These are phyloP conservation scores for Calendula officinalis DNA, from an alignment of 129 eudicot genomes.

Conservation along the genomic window DNA sequence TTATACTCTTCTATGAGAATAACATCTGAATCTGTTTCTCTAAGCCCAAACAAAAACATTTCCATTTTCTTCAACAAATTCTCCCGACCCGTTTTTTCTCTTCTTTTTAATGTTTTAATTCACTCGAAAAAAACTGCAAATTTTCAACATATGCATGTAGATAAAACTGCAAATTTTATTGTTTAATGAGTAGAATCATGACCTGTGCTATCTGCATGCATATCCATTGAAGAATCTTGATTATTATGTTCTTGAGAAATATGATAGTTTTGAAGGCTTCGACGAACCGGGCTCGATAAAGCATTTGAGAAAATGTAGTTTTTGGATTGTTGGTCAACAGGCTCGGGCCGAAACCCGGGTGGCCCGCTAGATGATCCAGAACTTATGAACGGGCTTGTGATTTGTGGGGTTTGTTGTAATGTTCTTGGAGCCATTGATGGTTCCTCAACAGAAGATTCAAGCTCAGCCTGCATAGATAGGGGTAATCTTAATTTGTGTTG, in stretches of 20 bases:
- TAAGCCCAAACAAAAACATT: slow-evolving; percentile 9
- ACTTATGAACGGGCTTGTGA: slow-evolving; percentile 27
- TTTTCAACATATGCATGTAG: neutral
- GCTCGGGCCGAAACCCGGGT: slow-evolving; percentile 29
- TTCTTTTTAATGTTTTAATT: neutral
- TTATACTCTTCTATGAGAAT: neutral
- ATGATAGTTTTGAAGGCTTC: slow-evolving; percentile 51
- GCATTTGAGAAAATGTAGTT: slow-evolving; percentile 53
- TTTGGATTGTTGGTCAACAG: slow-evolving; percentile 35
- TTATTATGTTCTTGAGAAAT: slow-evolving; percentile 36
- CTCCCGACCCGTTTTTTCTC: neutral
- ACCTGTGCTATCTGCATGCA: slow-evolving; percentile 48
- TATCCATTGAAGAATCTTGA: slow-evolving; percentile 48
- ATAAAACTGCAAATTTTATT: slow-evolving; percentile 13
- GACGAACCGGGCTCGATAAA: slow-evolving; percentile 51
- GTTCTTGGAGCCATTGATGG: slow-evolving; percentile 32
- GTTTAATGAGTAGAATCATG: slow-evolving; percentile 39
- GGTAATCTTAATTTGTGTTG: no score
- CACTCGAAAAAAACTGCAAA: slow-evolving; percentile 1
- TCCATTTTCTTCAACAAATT: slow-evolving; percentile 14
- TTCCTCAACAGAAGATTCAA: slow-evolving; percentile 35
- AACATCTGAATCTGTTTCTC: neutral
- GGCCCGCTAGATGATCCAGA: slow-evolving; percentile 33
- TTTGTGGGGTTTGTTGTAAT: slow-evolving; percentile 23
- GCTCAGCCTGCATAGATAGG: slow-evolving; percentile 31